Conservation (phyloP, 805 yeast species). For the Yarrowia yakushimensis region DNA sequence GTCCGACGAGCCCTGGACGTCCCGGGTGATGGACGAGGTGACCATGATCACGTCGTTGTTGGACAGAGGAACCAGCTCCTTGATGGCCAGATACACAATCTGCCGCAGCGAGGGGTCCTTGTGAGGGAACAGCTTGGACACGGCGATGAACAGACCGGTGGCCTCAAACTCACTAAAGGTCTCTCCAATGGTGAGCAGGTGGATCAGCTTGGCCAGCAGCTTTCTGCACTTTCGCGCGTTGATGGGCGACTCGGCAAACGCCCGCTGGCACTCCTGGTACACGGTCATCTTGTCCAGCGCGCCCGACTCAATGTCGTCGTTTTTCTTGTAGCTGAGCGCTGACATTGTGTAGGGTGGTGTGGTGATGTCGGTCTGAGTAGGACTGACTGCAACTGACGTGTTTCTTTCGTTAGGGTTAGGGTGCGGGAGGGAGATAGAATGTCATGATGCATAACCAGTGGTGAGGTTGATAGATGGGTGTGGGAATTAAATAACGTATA, state of each 20-base stretch:
- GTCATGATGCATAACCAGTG: too few relatives aligned
- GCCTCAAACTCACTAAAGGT: slow-evolving; percentile 84
- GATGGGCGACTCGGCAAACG: slow-evolving; percentile 87
- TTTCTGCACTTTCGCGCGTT: slow-evolving; percentile 82
- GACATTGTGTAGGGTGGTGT: slow-evolving; percentile 53
- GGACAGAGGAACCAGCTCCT: slow-evolving; percentile 79
- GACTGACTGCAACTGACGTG: slow-evolving; percentile 18
- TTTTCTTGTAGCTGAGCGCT: slow-evolving; percentile 75
- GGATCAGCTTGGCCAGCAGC: slow-evolving; percentile 74
- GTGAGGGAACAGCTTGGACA: slow-evolving; percentile 92
- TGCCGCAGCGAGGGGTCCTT: slow-evolving; percentile 83
- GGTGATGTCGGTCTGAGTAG: background rate
- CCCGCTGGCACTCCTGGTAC: slow-evolving; percentile 89
- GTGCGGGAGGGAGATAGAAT: background rate
- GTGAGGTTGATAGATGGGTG: too few relatives aligned
- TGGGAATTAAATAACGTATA: too few relatives aligned
- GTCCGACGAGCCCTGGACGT: slow-evolving; percentile 80
- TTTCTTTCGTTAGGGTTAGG: slow-evolving; percentile 21
- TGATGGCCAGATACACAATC: slow-evolving; percentile 88
- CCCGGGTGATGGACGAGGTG: slow-evolving; percentile 96
- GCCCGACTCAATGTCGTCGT: slow-evolving; percentile 69
- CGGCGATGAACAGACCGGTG: slow-evolving; percentile 86
- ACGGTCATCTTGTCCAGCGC: slow-evolving; percentile 95
- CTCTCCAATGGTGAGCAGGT: slow-evolving; percentile 82
- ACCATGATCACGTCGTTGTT: slow-evolving; percentile 90